Evolutionary conservation across 257 asterid genomes (phyloP).

Genomic region (Petrea volubilis): DNA sequence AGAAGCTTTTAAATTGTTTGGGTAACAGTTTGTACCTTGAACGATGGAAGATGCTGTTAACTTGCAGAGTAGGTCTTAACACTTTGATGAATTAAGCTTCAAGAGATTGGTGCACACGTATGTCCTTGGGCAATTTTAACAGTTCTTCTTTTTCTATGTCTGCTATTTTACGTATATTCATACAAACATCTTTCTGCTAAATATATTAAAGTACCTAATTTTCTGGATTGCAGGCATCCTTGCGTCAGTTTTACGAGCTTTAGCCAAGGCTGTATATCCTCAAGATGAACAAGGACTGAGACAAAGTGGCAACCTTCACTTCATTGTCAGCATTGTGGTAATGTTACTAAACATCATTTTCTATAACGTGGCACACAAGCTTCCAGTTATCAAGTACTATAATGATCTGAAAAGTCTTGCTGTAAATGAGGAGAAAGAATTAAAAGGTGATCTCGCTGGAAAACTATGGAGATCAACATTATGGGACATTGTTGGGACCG

Average conservation of each 20-base stretch:
- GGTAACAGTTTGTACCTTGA: background rate
- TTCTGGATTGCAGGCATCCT: constrained; percentile 69
- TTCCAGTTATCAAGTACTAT: constrained; percentile 79
- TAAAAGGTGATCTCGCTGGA: constrained; percentile 63
- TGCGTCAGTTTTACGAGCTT: constrained; percentile 66
- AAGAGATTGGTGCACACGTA: background rate
- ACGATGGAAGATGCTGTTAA: background rate
- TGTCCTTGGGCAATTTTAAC: background rate
- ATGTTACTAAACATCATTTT: constrained; percentile 72
- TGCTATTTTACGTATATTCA: background rate
- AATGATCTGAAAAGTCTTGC: constrained; percentile 68
- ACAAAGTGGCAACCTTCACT: constrained; percentile 86
- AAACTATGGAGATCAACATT: constrained; percentile 67
- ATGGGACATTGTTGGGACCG: constrained; percentile 68
- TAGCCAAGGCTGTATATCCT: constrained; percentile 82
- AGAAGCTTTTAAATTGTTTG: too few relatives aligned
- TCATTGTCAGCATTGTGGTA: constrained; percentile 65
- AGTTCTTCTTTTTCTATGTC: background rate
- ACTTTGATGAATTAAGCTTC: constrained; percentile 9
- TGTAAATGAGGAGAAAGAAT: constrained; percentile 62
- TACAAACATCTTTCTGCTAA: constrained; percentile 3
- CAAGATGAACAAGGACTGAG: constrained; percentile 82
- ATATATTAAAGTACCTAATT: background rate
- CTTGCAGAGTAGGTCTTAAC: background rate
- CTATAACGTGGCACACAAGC: constrained; percentile 72